Evolutionary conservation across 805 yeast species (phyloP), one percentile per base, ranked within the genome.

Genomic region (Saccharomycopsis sp.): DNA sequence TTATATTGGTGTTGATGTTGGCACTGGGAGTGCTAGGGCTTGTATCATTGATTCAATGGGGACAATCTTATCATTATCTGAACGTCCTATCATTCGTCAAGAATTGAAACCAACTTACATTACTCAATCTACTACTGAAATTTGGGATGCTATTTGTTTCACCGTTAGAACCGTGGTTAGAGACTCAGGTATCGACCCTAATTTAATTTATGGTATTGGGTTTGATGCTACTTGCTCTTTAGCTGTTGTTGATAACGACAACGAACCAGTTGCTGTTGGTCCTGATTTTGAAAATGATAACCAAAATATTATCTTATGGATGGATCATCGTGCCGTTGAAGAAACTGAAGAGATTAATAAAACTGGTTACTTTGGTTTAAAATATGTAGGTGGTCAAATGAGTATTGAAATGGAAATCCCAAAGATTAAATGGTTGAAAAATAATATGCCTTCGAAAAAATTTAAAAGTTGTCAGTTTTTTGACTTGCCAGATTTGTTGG

Each of bases 321-420:
- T 93, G 97, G 98, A 93, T 66, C 98, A 93, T 63, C 75, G 98
- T 52, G 97, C 97, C 0, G 80, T 72, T 13, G 67, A 70, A 5
- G 96, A 90, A 60, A 88, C 96, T 11, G 67, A 77, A 45, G 75
- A 68, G 45, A 88, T 93, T 61, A 90, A 90, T 63, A 76, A 81
- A 34, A 83, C 96, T 0, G 73, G 74, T 28, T 94, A 87, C 58
- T 77, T 75, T 57, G 77, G 85, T 47, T 71, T 93, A 57, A 83
- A 85, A 60, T 93, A 86, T 60, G 97, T 93, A 16, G 98, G 98
- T 48, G 97, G 97, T 16, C 81, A 80, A 56, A 90, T 93, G 97
- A 88, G 97, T 41, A 84, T 93, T 57, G 98, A 90, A 64, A 93
- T 93, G 97, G 97, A 93, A 60, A 72, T 93, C 53, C 98, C 98